Percentiles rank a stretch among this genome's conserved stretches.
These are phyloP conservation scores for Rhizopogon parksii DNA, from an alignment of 1,284 basidiomycete species.

Conservation along the genomic window DNA sequence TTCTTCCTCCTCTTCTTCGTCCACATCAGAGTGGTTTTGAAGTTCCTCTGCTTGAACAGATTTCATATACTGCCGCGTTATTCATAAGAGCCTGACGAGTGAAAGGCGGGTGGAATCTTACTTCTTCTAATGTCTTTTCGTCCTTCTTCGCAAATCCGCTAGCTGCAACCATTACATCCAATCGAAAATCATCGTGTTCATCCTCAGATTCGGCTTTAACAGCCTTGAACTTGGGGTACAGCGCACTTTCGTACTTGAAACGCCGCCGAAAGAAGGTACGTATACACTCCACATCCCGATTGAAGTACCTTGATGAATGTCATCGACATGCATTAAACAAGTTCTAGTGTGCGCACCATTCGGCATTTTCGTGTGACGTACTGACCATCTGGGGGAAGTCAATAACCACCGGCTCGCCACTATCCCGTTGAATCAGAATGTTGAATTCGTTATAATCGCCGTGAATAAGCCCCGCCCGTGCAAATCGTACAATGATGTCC, in stretches of 20 bases:
- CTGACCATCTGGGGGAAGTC: constrained; percentile 99
- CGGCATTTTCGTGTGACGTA: constrained; percentile 93
- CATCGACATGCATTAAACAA: constrained; percentile 11
- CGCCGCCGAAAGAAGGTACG: constrained; percentile 88
- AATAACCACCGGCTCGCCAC: constrained; percentile 86
- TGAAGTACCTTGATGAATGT: constrained; percentile 77
- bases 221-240: constrained; percentile 81
- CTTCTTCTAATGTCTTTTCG: constrained; percentile 78
- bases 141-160: constrained; percentile 86
- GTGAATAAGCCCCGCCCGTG: constrained; percentile 90
- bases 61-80: constrained; percentile 54
- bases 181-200: constrained; percentile 49
- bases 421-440: constrained; percentile 81
- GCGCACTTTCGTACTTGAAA: constrained; percentile 86
- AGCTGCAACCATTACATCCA: constrained; percentile 88
- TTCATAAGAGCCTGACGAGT: constrained; percentile 14
- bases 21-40: constrained; percentile 26
- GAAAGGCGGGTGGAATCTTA: constrained; percentile 30
- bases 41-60: constrained; percentile 41
- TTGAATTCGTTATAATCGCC: constrained; percentile 99
- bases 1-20: constrained; percentile 30
- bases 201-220: constrained; percentile 45
- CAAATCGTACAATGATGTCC: constrained; percentile 94
- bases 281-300: constrained; percentile 96
- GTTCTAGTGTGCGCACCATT: constrained; percentile 61